Evolutionary conservation across 2,329 filamentous ascomycete genomes (phyloP), one percentile per base, ranked within the genome.

Genomic region (Pseudogymnoascus sp.): DNA sequence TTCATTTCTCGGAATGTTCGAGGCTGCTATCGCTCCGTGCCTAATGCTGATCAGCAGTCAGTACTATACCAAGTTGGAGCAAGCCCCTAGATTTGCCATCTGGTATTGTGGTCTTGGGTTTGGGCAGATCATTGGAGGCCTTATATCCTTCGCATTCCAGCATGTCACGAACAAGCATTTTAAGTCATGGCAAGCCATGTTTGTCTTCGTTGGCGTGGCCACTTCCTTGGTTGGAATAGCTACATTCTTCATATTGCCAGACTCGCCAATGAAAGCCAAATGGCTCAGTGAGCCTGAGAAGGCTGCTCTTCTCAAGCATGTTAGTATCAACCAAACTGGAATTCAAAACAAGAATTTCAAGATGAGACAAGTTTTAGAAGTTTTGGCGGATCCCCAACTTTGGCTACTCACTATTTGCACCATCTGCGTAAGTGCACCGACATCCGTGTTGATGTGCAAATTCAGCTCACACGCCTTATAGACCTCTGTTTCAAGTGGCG

Each of bases 311-410:
- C 72, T 82, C 37, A 79, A 79, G 71, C 79, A 81, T 63, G 76
- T 84, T 62, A 79, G 77, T 39, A 74, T 79, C 63, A 83, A 85
- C 72, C 78, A 83, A 73, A 83, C 80, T 2, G 82, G 82, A 26
- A 78, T 83, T 29, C 73, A 77, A 62, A 81, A 76, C 68, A 77
- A 75, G 64, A 77, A 77, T 63, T 82, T 83, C 69, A 79, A 78
- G 5, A 68, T 72, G 37, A 74, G 71, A 64, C 79, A 83, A 69
- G 76, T 83, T 4, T 6, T 78, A 0, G 82, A 84, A 68, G 76
- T 78, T 3, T 68, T 83, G 0, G 60, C 71, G 5, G 74, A 76
- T 37, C 68, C 68, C 1, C 75, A 75, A 65, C 73, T 71, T 1
- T 75, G 73, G 72, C 60, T 74, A 1, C 23, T 64, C 7, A 29